Percentiles rank a stretch among this genome's conserved stretches.
These are phyloP conservation scores for Phyllostachys edulis DNA, from an alignment of 176 grass and related monocot species.

Conservation along the genomic window DNA sequence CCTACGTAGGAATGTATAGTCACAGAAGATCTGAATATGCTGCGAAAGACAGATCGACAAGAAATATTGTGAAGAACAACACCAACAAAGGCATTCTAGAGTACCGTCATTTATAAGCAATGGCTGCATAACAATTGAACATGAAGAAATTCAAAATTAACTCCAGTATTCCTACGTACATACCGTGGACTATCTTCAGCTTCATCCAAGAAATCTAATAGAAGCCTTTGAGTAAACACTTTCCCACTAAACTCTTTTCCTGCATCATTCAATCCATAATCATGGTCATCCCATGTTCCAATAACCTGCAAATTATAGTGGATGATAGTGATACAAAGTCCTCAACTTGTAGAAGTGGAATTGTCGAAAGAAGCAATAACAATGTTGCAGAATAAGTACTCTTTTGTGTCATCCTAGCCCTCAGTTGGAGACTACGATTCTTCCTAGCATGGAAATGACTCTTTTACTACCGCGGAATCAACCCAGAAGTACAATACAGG, in stretches of 20 bases:
- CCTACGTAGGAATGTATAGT: not conserved
- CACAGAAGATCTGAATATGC: not conserved
- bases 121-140: not conserved
- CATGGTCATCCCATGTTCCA: constrained; percentile 98
- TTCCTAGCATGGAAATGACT: constrained; percentile 4
- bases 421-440: not conserved
- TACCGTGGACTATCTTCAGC: constrained; percentile 66
- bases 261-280: constrained; percentile 98
- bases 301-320: constrained; percentile 63
- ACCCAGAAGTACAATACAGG: not conserved
- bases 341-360: constrained; percentile 1
- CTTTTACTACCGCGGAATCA: not conserved
- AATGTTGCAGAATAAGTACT: not conserved
- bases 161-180: not conserved
- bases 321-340: not conserved
- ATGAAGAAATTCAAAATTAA: not conserved
- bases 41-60: not conserved
- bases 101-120: constrained; percentile 14
- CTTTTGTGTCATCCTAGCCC: not conserved
- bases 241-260: constrained; percentile 80
- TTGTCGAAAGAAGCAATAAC: not conserved
- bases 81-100: not conserved
- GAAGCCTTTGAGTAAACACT: constrained; percentile 60
- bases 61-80: constrained; percentile 12
- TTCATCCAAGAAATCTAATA: constrained; percentile 97